phyloP scores from a whole-genome alignment of 2,329 filamentous ascomycete species.

The Didymella exigua region DNA sequence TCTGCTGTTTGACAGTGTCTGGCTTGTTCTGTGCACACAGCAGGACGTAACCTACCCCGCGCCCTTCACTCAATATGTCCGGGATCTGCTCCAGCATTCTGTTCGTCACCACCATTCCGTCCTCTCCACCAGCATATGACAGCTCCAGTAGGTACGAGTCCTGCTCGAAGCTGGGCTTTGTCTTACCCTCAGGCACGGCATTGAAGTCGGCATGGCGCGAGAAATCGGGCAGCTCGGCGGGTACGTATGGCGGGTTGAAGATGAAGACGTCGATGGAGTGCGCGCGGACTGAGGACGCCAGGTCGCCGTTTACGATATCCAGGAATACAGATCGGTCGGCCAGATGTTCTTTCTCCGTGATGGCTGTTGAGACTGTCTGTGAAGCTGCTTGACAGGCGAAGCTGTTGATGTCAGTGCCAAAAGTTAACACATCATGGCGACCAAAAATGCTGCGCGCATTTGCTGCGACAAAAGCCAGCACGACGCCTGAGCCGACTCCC shows the following conservation, averaged over 20 bases:
- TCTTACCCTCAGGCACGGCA: constrained; percentile 25
- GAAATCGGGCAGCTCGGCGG: constrained; percentile 73
- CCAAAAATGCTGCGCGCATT: constrained; percentile 76
- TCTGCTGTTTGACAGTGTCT: constrained; percentile 68
- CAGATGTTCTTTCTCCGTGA: constrained; percentile 40
- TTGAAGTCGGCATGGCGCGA: constrained; percentile 48
- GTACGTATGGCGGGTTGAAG: constrained; percentile 98
- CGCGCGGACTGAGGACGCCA: constrained; percentile 65
- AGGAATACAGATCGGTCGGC: constrained; percentile 57
- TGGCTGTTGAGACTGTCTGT: constrained; percentile 66
- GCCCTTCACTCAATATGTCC: constrained; percentile 61
- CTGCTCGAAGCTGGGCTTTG: constrained; percentile 66
- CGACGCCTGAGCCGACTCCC: constrained; percentile 89
- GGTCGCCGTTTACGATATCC: constrained; percentile 71
- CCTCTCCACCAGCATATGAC: constrained; percentile 84
- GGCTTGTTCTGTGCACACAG: constrained; percentile 92
- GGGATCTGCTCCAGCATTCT: constrained; percentile 75
- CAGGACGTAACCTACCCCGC: constrained; percentile 86
- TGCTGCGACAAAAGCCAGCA: constrained; percentile 85
- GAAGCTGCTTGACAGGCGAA: constrained; percentile 79
- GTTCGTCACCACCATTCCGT: constrained; percentile 94
- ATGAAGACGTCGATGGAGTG: constrained; percentile 79
- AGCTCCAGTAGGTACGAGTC: constrained; percentile 84
- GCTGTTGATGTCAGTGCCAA: constrained; percentile 83
- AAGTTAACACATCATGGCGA: constrained; percentile 68